phyloP scores from a whole-genome alignment of 345 rosid species.

The Microthlaspi erraticum region DNA sequence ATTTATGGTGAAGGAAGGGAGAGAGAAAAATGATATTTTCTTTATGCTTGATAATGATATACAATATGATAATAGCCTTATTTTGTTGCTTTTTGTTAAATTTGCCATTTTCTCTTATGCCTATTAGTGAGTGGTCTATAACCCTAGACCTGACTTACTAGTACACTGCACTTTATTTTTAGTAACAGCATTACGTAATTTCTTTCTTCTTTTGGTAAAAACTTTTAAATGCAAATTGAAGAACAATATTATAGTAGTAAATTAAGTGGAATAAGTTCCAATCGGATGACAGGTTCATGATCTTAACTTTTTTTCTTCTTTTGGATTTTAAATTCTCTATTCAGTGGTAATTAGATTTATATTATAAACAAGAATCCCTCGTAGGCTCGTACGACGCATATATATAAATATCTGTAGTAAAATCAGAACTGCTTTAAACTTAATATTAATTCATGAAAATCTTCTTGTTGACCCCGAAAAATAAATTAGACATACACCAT shows the following conservation, averaged over 20 bases:
- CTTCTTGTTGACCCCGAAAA: too few species aligned
- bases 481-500: too few species aligned
- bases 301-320: background rate
- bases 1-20: conserved; percentile 30
- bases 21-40: background rate
- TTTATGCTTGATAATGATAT: background rate
- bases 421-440: background rate
- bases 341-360: background rate
- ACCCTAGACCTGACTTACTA: conserved; percentile 37
- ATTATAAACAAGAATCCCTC: background rate
- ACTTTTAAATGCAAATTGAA: background rate
- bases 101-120: conserved; percentile 24
- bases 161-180: conserved; percentile 14
- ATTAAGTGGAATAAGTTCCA: conserved; percentile 9
- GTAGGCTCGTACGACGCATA: background rate
- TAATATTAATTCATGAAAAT: too few species aligned
- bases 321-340: conserved; percentile 14
- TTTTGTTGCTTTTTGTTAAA: background rate
- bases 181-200: conserved; percentile 51
- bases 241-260: background rate
- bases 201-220: conserved; percentile 76
- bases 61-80: background rate
- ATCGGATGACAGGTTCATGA: background rate
- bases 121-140: conserved; percentile 28
- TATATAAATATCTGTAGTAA: background rate